These are phyloP conservation scores for Sugiyamaella qingdaonensis DNA, from an alignment of 805 yeast genomes.

Conservation along the genomic window DNA sequence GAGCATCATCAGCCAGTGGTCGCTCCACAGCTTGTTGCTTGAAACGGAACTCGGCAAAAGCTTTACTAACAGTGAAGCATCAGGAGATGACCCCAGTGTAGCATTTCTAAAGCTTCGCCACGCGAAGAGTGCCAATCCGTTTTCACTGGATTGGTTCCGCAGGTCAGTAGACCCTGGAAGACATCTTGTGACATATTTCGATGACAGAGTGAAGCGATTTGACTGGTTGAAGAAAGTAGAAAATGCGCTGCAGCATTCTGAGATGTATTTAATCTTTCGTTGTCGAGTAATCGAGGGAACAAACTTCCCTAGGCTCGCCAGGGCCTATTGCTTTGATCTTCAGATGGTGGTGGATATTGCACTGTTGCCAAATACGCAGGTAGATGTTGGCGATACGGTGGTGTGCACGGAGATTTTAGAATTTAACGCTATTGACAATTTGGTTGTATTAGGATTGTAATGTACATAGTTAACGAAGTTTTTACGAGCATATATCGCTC, in stretches of 20 bases:
- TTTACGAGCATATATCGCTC: neutral
- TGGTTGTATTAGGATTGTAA: constrained; percentile 37
- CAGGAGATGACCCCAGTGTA: neutral
- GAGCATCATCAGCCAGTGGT: constrained; percentile 29
- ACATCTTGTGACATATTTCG: constrained; percentile 18
- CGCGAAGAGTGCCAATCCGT: neutral
- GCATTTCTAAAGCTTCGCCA: neutral
- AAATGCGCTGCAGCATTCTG: constrained; percentile 15
- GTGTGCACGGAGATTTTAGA: constrained; percentile 43
- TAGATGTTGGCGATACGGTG: constrained; percentile 43
- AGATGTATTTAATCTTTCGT: constrained; percentile 31
- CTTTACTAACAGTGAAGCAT: neutral
- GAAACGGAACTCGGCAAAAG: neutral
- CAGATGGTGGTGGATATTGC: constrained; percentile 45
- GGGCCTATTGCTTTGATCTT: constrained; percentile 47
- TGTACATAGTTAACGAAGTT: neutral
- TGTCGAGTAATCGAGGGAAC: constrained; percentile 43
- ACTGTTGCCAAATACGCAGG: constrained; percentile 24
- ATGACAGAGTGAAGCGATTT: constrained; percentile 29
- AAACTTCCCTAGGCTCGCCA: constrained; percentile 30
- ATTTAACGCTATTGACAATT: constrained; percentile 40
- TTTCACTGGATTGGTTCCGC: neutral
- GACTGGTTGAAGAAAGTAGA: constrained; percentile 19
- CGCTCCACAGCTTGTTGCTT: neutral
- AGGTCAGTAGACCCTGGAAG: constrained; percentile 7